Evolutionary conservation across 331 rosid species (phyloP).

Genomic region (Malus hybrid): DNA sequence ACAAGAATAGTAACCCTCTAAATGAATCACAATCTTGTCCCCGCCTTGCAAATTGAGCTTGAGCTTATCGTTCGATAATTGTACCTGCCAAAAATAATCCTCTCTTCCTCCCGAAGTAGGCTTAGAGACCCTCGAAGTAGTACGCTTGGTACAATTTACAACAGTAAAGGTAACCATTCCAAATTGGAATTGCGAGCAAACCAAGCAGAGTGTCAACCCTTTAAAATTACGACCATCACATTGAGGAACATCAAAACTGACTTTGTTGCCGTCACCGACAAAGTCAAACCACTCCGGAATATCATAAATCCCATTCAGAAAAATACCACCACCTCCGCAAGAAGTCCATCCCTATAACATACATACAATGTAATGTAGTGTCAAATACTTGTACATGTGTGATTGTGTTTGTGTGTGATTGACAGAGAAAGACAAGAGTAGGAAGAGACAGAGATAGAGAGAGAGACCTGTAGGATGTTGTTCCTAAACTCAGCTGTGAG

Average conservation of each 20-base stretch:
- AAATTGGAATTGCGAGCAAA: fast-evolving
- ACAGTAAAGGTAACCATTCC: background rate
- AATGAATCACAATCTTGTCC: background rate
- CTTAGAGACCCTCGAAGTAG: background rate
- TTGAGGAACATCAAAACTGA: background rate
- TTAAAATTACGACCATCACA: background rate
- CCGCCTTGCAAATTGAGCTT: background rate
- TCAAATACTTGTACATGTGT: background rate
- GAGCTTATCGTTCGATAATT: background rate
- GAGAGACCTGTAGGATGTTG: background rate
- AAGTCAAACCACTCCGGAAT: background rate
- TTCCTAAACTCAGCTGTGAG: background rate
- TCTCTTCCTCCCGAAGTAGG: fast-evolving
- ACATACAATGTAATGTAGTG: background rate
- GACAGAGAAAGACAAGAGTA: background rate
- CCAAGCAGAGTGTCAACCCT: background rate
- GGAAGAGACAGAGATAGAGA: background rate
- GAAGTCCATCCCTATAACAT: background rate
- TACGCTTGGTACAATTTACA: background rate
- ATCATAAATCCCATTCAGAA: background rate
- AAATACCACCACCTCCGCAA: background rate
- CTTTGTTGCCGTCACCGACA: background rate
- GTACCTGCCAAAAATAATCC: too few relatives aligned
- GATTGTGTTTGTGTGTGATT: background rate
- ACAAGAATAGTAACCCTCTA: too few relatives aligned